Conservation (phyloP, 306 rosid species). For the Pyrus bretschneideri region DNA sequence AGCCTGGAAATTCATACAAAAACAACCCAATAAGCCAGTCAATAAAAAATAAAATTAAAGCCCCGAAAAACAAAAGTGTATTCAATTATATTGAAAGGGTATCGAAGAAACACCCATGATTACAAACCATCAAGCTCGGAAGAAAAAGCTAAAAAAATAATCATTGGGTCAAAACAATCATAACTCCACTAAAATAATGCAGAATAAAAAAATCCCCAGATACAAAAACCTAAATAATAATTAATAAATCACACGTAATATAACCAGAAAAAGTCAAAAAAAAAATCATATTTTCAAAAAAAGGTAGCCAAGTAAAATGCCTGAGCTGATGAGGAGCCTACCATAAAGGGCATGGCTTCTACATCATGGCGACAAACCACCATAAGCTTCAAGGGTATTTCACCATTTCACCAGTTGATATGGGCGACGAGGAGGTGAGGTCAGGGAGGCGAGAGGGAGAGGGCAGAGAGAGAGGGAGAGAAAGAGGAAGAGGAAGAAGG, state of each 20-base stretch:
- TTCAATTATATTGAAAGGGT: constrained; percentile 2
- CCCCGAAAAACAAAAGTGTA: neutral
- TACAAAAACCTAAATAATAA: neutral
- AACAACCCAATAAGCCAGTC: constrained; percentile 23
- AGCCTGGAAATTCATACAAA: constrained; percentile 57
- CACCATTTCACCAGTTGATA: neutral
- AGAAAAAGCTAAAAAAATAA: neutral
- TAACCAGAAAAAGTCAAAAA: neutral
- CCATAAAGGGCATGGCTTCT: constrained; percentile 31
- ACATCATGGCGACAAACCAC: constrained; percentile 20
- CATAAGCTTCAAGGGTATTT: constrained; percentile 15
- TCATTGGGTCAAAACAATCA: constrained; percentile 21
- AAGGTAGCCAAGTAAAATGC: neutral
- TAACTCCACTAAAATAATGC: constrained; percentile 13
- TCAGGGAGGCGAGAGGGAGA: neutral
- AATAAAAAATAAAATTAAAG: constrained; percentile 1
- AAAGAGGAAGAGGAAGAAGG: too few relatives aligned
- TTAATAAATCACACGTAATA: neutral
- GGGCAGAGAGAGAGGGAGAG: neutral
- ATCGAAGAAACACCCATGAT: constrained; percentile 25
- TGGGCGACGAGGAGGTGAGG: neutral
- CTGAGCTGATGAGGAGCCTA: neutral
- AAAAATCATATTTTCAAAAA: neutral
- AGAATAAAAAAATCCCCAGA: constrained; percentile 19
- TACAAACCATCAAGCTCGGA: constrained; percentile 20